These are phyloP conservation scores for Lepraria neglecta DNA, from an alignment of 495 filamentous ascomycete species.

Conservation along the genomic window DNA sequence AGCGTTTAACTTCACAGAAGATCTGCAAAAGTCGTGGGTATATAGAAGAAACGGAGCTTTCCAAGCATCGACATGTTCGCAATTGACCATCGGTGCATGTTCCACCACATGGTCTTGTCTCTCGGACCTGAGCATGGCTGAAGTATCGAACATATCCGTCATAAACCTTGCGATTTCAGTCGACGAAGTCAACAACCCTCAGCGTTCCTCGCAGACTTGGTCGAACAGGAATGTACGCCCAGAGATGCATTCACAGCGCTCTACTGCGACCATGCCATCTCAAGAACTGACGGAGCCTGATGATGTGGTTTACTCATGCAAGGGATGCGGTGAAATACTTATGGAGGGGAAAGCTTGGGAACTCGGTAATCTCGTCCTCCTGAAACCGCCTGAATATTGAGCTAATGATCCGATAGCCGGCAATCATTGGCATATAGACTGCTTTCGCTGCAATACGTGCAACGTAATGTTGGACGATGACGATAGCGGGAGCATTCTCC, in stretches of 20 bases:
- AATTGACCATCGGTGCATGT: not conserved
- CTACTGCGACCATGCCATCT: too few relatives aligned
- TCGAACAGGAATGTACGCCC: not conserved
- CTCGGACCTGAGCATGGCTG: conserved; percentile 16
- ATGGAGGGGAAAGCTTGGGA: conserved; percentile 97
- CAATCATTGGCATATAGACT: conserved; percentile 96
- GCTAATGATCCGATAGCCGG: conserved; percentile 53
- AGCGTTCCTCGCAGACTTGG: conserved; percentile 16
- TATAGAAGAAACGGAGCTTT: conserved; percentile 17
- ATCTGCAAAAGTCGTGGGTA: conserved; percentile 17
- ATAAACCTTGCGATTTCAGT: conserved; percentile 11
- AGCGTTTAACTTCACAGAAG: conserved; percentile 9
- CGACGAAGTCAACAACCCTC: conserved; percentile 11
- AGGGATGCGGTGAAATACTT: conserved; percentile 90
- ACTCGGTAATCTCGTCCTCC: conserved; percentile 57
- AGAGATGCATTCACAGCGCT: not conserved
- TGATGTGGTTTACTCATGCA: conserved; percentile 79
- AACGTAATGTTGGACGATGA: conserved; percentile 90
- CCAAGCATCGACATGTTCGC: conserved; percentile 9
- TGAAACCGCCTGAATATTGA: not conserved
- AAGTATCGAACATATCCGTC: conserved; percentile 23
- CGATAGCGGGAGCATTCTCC: not conserved
- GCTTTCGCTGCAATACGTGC: conserved; percentile 94
- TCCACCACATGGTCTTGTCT: conserved; percentile 16
- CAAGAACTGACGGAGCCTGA: conserved; percentile 53